Evolutionary conservation across 2,329 filamentous ascomycete genomes (phyloP), one percentile per base, ranked within the genome.

Genomic region (Lecanicillium sp.): DNA sequence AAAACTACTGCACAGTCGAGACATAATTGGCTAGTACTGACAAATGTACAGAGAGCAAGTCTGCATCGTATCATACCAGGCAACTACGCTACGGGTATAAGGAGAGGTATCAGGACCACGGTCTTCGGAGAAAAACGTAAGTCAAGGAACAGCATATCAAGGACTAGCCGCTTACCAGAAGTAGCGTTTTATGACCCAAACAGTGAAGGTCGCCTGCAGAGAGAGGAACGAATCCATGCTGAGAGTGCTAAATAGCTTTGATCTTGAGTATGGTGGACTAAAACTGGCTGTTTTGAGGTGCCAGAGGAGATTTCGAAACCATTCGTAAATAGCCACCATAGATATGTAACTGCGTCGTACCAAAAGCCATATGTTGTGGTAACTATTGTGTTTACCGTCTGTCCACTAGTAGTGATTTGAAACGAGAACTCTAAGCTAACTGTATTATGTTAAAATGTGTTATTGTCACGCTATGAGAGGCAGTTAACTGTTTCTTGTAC

Each of bases 11-110:
- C 13, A 16, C 13, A 7, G 29, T n/a, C 29, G 6, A 31, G 8
- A 31, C 13, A 31, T n/a, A 31, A 31, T n/a, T 5, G 29, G 13
- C 29, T n/a, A n/a, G 29, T 31, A 31, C 29, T 31, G 15, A 31
- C 29, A 31, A 29, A 6, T n/a, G 29, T n/a, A n/a, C 15, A 31
- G 29, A 31, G 29, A n/a, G 15, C 13, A 8, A 8, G 29, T 16
- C 29, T 66, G 65, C 37, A 39, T 27, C 37, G 37, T 3, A 27
- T 39, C 15, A 39, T 39, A 8, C 37, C 37, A 17, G 37, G 37
- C 9, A n/a, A 19, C 9, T 39, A 39, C 37, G 29, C 29, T 14
- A 39, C 18, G 17, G 31, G 30, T 22, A 25, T n/a, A 11, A 16
- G 37, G 18, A 33, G 29, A 12, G 37, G 37, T 4, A 33, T 39